Evolutionary conservation across 1,284 basidiomycete species (phyloP), one percentile per base, ranked within the genome.

Genomic region (Fomitopsis palustris): DNA sequence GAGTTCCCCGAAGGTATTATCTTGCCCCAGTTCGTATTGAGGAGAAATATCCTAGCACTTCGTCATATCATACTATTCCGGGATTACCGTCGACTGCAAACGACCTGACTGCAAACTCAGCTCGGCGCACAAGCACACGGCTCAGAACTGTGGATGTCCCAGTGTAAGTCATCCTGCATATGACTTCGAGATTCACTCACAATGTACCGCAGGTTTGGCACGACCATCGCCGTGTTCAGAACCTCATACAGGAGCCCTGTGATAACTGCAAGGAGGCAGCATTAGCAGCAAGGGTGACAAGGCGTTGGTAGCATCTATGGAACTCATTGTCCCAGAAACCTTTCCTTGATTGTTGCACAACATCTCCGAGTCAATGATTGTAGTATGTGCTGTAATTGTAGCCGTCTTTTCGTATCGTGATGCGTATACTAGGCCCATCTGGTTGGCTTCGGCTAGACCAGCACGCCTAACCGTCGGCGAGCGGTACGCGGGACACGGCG

Each of bases 211-310:
- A 82, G 81, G 69, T 65, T 25, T 74, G 73, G 54, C 54, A 64
- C 56, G 81, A 83, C 60, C 61, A 76, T 53, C 73, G 75, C 55
- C 73, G 74, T 38, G 79, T 83, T 23, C 69, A 75, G 54, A 82
- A 81, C 62, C 67, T 82, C 45, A 77, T 82, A 42, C 81, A 83
- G 62, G 78, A 77, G 62, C 76, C 76, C 54, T 82, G 80, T 69
- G 81, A 82, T 9, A 57, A 35, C 1, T 83, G 81, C 69, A 78
- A 75, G 49, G 69, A 72, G 57, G 70, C 67, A 25, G 72, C 65
- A 19, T 60, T 69, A 31, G 61, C 62, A n/a, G 66, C 66, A 42
- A 71, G 69, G 29, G 71, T 70, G 42, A 61, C 63, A 17, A 69
- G 61, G 56, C 70, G 69, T 54, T 67, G 64, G 54, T 63, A 53